Base-by-base conservation (phyloP, 148 eudicot species). In the Chenopodium berlandieri region DNA sequence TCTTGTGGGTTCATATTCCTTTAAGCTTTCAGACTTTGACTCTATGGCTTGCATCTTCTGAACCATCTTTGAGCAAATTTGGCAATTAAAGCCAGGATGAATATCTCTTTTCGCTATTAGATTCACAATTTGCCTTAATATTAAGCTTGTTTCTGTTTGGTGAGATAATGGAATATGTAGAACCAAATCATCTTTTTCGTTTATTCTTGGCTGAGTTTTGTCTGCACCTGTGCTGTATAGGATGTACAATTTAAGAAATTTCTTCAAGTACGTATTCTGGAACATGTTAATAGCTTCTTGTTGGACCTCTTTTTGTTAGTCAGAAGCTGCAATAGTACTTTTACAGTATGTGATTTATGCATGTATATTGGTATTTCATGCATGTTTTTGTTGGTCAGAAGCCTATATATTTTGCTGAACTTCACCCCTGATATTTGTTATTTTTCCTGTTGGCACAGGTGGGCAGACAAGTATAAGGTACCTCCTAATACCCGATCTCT, bases 401-500 rank as follows among this genome's bases (percentile, higher is more conserved):
- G 32, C 52, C 46, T 67, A 44, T 34, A 19, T 47, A 22, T 47
- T 40, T 52, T 23, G 66, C 37, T 20, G 25, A 79, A 56, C 73
- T 65, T 65, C 44, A 31, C 71, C 82, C 71, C 82, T 82, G 27
- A 77, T 23, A 20, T 80, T 31, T n/a, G 37, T 76, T 76, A 32
- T 76, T 83, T 75, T 75, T 71, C 71, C 77, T 84, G 75, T 84
- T 89, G 82, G 79, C 80, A 74, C 98, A 96, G 99, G 99, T 85
- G 99, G 99, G 48, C 99, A 96, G 90, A 96, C 99, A 34, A 96
- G 99, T 84, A 96, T 96, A 85, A 94, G 99, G 99, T 96, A 91
- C 69, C 78, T 85, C 75, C 48, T 84, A 75, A 73, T 67, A 22
- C 69, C 82, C 62, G 23, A 27, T 73, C 1, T 81, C 82, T 78